phyloP scores from a whole-genome alignment of 2,329 filamentous ascomycete species.

The Cytospora leucostoma region DNA sequence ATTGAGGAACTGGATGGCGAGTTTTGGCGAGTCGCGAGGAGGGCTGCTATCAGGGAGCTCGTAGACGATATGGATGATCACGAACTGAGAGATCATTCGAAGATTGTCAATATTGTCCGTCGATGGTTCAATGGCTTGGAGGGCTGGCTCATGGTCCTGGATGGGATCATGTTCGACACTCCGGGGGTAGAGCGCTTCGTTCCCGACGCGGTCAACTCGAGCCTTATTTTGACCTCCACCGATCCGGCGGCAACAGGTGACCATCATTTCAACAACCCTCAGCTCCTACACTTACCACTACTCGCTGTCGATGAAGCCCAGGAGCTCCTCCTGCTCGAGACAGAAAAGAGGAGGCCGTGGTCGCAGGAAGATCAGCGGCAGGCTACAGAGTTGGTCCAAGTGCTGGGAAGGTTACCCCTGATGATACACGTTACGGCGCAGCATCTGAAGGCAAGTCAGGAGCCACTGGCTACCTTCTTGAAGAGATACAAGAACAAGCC shows the following conservation, averaged over 20 bases:
- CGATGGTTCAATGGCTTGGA: constrained; percentile 62
- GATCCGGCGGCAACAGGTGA: constrained; percentile 58
- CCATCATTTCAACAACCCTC: constrained; percentile 60
- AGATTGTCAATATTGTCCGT: constrained; percentile 59
- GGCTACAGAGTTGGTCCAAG: constrained; percentile 61
- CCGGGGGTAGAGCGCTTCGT: constrained; percentile 61
- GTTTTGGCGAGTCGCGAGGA: constrained; percentile 67
- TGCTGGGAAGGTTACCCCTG: constrained; percentile 65
- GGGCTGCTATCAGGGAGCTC: constrained; percentile 50
- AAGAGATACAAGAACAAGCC: constrained; percentile 57
- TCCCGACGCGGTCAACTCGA: constrained; percentile 63
- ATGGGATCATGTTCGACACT: constrained; percentile 62
- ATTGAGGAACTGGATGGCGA: constrained; percentile 59
- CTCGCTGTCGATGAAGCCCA: constrained; percentile 60
- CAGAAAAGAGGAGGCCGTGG: constrained; percentile 58
- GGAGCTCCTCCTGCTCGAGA: constrained; percentile 61
- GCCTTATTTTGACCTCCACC: constrained; percentile 69
- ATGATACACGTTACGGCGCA: constrained; percentile 69
- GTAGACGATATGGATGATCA: constrained; percentile 43
- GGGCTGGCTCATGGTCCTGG: constrained; percentile 69
- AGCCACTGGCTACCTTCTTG: constrained; percentile 63
- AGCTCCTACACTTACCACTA: constrained; percentile 55
- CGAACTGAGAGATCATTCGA: constrained; percentile 42
- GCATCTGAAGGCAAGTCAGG: constrained; percentile 60
- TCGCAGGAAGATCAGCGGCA: constrained; percentile 56